Base-by-base conservation (phyloP, 805 yeast genomes). In the Metschnikowia bowlesiae region DNA sequence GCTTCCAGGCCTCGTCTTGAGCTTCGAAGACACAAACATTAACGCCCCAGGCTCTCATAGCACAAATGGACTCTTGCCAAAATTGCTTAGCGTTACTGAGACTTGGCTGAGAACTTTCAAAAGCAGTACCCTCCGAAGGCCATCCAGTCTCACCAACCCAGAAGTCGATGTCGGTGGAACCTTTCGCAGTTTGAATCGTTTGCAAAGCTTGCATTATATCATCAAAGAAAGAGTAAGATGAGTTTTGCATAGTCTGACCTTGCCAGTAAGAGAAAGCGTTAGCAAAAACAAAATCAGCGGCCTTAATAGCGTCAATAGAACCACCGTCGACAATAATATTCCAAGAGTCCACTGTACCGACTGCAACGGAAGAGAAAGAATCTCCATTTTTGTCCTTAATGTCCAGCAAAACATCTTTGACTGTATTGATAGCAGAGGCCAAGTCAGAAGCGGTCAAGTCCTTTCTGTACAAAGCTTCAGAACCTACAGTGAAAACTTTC, bases 181-280 rank as follows among this genome's bases (percentile, higher is more conserved):
- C 97, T 79, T 92, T 91, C 61, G 80, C 70, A 60, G 89, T 76
- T 79, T 92, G 97, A 63, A 92, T 82, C 54, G 78, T 76, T 76
- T 89, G 96, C 69, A 92, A 75, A 58, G 97, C 97, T 79, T 92
- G 97, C 96, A 91, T 90, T 70, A 92, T 89, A 70, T 92, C 97
- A 68, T 91, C 97, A 59, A 89, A 81, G 85, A 91, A 92, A 2
- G 97, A 89, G 79, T 82, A 88, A 14, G 96, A 82, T 29, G 97
- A 81, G 69, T 91, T 91, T 45, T 69, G 64, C 80, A 79, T 80
- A 59, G 89, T 79, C 76, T 90, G 97, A 40, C 97, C 97, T 77
- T 92, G 98, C 98, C 98, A 92, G 84, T 91, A 92, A 8, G 97
- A 88, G 81, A 92, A 92, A 46, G 97, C 97, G 67, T 92, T 92